A percentile compares a stretch with the other conserved stretches of the same genome.
Conservation (phyloP, 352 stramenopile species). For the Phytophthora macrochlamydospora region DNA sequence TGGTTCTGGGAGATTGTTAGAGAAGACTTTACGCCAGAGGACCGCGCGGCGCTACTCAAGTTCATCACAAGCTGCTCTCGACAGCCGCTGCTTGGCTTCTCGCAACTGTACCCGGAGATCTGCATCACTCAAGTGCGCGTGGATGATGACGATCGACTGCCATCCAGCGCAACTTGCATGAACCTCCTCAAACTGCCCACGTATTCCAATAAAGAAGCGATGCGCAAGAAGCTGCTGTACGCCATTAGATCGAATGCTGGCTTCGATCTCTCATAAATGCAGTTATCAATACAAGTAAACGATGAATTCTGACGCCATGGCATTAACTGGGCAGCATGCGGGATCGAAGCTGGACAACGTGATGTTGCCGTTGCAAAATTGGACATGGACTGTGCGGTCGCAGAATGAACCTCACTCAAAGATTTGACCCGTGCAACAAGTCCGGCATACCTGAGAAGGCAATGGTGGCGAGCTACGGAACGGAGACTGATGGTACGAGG, state of each 20-base stretch:
- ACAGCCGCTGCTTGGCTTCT: conserved; percentile 95
- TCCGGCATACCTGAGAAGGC: conserved; percentile 7
- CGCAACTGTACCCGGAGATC: conserved; percentile 92
- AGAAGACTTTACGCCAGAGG: conserved; percentile 76
- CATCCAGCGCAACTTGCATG: conserved; percentile 95
- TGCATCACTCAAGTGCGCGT: conserved; percentile 92
- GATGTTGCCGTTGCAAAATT: neutral
- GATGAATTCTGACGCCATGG: neutral
- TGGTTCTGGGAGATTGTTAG: conserved; percentile 85
- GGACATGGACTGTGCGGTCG: neutral
- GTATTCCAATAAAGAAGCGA: conserved; percentile 94
- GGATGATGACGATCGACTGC: conserved; percentile 69
- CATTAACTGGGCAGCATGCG: neutral
- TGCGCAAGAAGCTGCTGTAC: conserved; percentile 95
- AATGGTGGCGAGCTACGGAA: conserved; percentile 25
- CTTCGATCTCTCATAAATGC: conserved; percentile 95
- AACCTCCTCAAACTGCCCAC: conserved; percentile 97
- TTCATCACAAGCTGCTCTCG: conserved; percentile 96
- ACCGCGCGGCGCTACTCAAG: conserved; percentile 92
- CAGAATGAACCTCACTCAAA: conserved; percentile 13
- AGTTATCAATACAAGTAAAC: neutral
- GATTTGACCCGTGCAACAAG: conserved; percentile 4
- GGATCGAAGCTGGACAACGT: neutral
- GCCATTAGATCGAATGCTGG: conserved; percentile 95
- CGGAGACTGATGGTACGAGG: conserved; percentile 4